Evolutionary conservation across 2,329 filamentous ascomycete species (phyloP).

Genomic region (Aspergillus pseudoviridinutans): DNA sequence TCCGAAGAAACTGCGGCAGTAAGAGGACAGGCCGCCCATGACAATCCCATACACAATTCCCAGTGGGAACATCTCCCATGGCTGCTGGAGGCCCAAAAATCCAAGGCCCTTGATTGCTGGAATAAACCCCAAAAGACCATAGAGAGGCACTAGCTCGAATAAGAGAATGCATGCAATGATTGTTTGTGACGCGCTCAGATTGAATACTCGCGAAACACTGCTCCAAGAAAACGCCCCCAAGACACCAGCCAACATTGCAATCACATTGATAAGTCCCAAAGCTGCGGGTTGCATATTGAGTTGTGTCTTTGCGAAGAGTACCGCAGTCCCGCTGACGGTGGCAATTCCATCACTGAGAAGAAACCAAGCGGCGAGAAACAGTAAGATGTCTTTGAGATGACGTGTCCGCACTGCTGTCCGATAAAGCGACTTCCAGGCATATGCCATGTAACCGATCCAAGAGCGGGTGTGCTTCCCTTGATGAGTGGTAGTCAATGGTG

Average conservation of each 20-base stretch:
- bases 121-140: slow-evolving; percentile 83
- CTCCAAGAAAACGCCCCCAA: slow-evolving; percentile 88
- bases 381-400: slow-evolving; percentile 70
- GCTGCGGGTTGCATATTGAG: slow-evolving; percentile 85
- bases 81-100: slow-evolving; percentile 79
- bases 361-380: slow-evolving; percentile 92
- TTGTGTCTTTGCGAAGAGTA: slow-evolving; percentile 91
- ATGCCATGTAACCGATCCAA: slow-evolving; percentile 69
- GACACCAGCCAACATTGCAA: slow-evolving; percentile 79
- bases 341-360: slow-evolving; percentile 90
- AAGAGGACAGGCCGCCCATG: slow-evolving; percentile 84
- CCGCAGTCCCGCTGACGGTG: slow-evolving; percentile 89
- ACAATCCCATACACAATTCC: slow-evolving; percentile 90
- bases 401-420: slow-evolving; percentile 73
- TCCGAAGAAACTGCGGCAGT: slow-evolving; percentile 87
- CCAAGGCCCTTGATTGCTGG: slow-evolving; percentile 72
- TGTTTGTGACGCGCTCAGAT: slow-evolving; percentile 74
- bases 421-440: slow-evolving; percentile 82
- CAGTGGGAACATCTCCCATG: slow-evolving; percentile 95
- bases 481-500: slow-evolving; percentile 58
- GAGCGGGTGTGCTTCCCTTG: slow-evolving; percentile 41
- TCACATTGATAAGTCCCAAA: slow-evolving; percentile 88
- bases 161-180: slow-evolving; percentile 87
- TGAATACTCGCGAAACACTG: slow-evolving; percentile 65
- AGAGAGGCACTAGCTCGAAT: slow-evolving; percentile 89